Base-by-base conservation (phyloP, 2,329 filamentous ascomycete genomes). In the Raffaelea albimanens region DNA sequence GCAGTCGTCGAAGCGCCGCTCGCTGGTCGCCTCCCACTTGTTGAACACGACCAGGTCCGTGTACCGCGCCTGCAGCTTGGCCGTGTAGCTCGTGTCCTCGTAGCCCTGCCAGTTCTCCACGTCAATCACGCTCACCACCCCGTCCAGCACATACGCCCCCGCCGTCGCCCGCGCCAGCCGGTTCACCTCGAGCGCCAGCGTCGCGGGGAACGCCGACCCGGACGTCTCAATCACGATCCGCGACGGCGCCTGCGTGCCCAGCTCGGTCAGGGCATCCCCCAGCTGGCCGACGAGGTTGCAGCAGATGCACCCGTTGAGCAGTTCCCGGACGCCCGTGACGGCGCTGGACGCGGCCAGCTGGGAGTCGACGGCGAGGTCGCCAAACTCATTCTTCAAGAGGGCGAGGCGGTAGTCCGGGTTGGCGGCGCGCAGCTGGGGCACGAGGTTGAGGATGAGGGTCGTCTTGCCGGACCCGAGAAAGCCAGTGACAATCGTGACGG, bases 241-340 rank as follows among this genome's bases (percentile, higher is more conserved):
- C 61, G 96, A 86, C 0, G 89, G 91, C 14, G 13, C 16, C 14
- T 13, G 19, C 62, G 63, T 21, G 69, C 64, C 44, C 38, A 98
- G 80, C 59, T 93, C 82, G 40, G 76, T 68, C 18, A 98, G 80
- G 1, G 91, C 90, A 43, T 85, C 81, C 50, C 80, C 79, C 8
- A 98, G 80, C 64, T 95, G 87, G 16, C 93, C 93, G 51, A 98
- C 91, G 22, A 97, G 83, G 63, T 97, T 97, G 71, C 93, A 98
- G 77, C 93, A 98, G 66, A 98, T 97, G 69, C 93, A 97, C 55
- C 91, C 93, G 63, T 95, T 95, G 46, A 98, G 82, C 1, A 98
- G 76, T 66, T 98, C 93, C 58, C 86, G 85, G 4, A 95, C 90
- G 47, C 89, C 91, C 1, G 87, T 84, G 56, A 98, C 89, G 53